Base-by-base conservation (phyloP, 129 eudicot genomes). In the Escallonia herrerae region DNA sequence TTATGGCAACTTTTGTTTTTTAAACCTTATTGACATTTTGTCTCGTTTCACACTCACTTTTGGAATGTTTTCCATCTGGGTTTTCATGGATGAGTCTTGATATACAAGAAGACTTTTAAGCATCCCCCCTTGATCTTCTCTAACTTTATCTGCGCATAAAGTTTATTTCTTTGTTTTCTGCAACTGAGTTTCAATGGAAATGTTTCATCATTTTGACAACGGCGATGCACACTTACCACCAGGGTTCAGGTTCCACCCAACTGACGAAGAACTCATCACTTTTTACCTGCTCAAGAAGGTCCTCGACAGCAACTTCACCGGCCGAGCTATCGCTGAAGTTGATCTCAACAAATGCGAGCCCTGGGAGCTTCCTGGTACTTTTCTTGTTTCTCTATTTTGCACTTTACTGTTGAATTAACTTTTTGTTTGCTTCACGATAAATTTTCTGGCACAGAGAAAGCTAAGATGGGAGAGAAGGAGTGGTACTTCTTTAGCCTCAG, bases 331-430 rank as follows among this genome's bases (percentile, higher is more conserved):
- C 52, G 76, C 98, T 43, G 96, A 93, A 60, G 89, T 93, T 58
- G 98, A 93, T 66, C 98, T 93, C 72, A 89, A 93, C 96, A 93
- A 89, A 72, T 89, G 85, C 46, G 98, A 93, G 67, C 98, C 98
- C 2, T 93, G 98, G 98, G 95, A 93, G 60, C 89, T 93, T n/a
- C 98, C 98, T 33, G 91, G 97, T 90, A 73, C 11, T 48, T 40
- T 42, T 8, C 65, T 1, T 43, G 0, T 0, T 42, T 13, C 3
- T 39, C 52, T 15, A n/a, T 40, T 22, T 0, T 22, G 33, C 33
- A 22, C 33, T 22, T 22, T 22, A 22, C 1, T 0, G 52, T 45
- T 0, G 4, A 44, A 15, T 48, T 10, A 8, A 67, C 8, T 15
- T 39, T 3, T 62, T 64, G 56, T 72, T 63, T 57, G 59, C 15